Evolutionary conservation across 768 basidiomycete species (phyloP).

Genomic region (Xerocomus potaroensis): DNA sequence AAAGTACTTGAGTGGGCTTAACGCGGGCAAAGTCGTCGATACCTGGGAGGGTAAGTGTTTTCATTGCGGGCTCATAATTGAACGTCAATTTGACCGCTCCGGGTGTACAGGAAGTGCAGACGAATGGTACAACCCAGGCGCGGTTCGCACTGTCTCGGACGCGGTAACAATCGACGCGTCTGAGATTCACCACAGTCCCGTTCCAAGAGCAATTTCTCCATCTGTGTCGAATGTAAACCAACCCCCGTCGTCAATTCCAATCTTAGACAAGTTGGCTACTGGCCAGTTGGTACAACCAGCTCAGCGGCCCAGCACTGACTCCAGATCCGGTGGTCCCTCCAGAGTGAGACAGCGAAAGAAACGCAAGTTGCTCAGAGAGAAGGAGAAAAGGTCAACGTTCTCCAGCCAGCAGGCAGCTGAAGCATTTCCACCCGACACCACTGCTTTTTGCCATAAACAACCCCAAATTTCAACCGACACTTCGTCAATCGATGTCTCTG

Average conservation of each 20-base stretch:
- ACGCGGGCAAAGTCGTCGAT: conserved; percentile 32
- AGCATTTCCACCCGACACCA: background rate
- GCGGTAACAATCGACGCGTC: conserved; percentile 7
- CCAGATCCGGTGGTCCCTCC: background rate
- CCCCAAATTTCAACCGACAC: background rate
- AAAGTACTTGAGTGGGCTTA: conserved; percentile 32
- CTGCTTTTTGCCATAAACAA: conserved; percentile 4
- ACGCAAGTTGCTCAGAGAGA: conserved; percentile 11
- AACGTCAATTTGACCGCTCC: background rate
- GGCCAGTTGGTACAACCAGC: background rate
- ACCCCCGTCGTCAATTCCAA: background rate
- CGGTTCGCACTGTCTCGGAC: conserved; percentile 11
- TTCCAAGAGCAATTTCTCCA: background rate
- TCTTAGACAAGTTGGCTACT: background rate
- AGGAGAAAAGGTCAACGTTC: conserved; percentile 1
- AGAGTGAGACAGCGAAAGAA: conserved; percentile 13
- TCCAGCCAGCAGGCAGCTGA: background rate
- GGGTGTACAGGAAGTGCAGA: conserved; percentile 13
- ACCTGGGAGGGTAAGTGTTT: conserved; percentile 38
- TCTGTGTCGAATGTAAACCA: background rate
- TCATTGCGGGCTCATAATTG: background rate
- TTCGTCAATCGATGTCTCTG: background rate
- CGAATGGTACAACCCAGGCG: conserved; percentile 25
- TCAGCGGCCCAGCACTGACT: background rate
- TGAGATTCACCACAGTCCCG: background rate